phyloP scores from a whole-genome alignment of 176 grass and related monocot species.

The Hsuehochloa calcarea region DNA sequence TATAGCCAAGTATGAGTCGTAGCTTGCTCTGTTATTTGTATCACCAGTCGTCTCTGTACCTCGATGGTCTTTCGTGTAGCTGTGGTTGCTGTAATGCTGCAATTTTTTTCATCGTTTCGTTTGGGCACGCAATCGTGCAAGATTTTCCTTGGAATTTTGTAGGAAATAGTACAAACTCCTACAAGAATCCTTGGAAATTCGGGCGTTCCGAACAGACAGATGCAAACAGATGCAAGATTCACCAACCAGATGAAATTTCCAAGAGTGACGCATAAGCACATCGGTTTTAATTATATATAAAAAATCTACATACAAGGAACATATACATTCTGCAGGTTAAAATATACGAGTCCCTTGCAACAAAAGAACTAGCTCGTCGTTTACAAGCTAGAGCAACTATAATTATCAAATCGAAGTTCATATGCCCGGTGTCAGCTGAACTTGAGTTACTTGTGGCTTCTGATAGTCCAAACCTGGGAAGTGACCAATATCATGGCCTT shows the following conservation, averaged over 20 bases:
- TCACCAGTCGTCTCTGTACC: neutral
- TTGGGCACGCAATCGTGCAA: neutral
- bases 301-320: slow-evolving; percentile 14
- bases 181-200: neutral
- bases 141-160: neutral
- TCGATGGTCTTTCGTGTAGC: neutral
- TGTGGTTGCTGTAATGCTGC: neutral
- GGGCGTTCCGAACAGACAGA: neutral
- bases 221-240: neutral
- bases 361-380: slow-evolving; percentile 24
- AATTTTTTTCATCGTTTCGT: neutral
- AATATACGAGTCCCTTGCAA: neutral
- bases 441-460: slow-evolving; percentile 44
- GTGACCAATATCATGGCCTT: slow-evolving; percentile 86
- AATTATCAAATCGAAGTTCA: slow-evolving; percentile 4
- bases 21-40: neutral
- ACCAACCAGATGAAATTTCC: neutral
- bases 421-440: slow-evolving; percentile 30
- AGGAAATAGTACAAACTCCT: neutral
- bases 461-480: slow-evolving; percentile 57
- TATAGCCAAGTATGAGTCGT: neutral
- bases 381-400: slow-evolving; percentile 38
- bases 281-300: neutral
- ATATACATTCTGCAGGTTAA: slow-evolving; percentile 19
- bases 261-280: neutral